phyloP scores from a whole-genome alignment of 352 stramenopile species.

The Pythium pyrilobum region DNA sequence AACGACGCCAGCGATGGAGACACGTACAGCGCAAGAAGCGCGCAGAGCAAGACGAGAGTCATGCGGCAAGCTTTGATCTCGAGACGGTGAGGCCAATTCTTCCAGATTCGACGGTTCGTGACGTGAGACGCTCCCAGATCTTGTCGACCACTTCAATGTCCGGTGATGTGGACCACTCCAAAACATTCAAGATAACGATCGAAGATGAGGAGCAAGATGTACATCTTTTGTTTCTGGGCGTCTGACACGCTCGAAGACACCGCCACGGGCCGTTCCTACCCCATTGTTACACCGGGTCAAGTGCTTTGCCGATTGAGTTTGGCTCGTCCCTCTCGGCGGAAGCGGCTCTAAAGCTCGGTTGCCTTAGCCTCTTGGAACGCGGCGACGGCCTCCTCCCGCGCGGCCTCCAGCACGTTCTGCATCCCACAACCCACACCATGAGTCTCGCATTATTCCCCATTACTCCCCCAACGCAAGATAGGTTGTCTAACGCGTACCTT shows the following conservation, averaged over 20 bases:
- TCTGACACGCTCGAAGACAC: no score
- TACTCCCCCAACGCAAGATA: no score
- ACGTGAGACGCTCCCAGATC: neutral
- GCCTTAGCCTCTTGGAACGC: conserved; percentile 19
- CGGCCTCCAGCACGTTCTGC: conserved; percentile 16
- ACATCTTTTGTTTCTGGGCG: no score
- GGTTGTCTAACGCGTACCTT: conserved; percentile 6
- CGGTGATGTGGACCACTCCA: neutral
- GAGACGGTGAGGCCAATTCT: no score
- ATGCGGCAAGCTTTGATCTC: no score
- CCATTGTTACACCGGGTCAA: no score
- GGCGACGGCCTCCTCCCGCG: conserved; percentile 13
- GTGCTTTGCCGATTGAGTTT: no score
- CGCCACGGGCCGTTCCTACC: no score
- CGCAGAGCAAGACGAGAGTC: no score
- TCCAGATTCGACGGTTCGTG: neutral
- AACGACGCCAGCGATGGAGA: conserved; percentile 3
- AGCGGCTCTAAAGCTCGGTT: conserved; percentile 2
- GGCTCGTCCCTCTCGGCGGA: no score
- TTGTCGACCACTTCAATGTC: neutral
- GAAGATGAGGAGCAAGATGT: no score
- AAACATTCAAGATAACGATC: neutral
- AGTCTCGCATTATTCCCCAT: neutral
- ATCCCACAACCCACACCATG: neutral
- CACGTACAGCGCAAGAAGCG: neutral